A percentile compares a stretch with the other conserved stretches of the same genome.
phyloP scores from a whole-genome alignment of 2,329 filamentous ascomycete genomes.

The Teratosphaeria nubilosa region DNA sequence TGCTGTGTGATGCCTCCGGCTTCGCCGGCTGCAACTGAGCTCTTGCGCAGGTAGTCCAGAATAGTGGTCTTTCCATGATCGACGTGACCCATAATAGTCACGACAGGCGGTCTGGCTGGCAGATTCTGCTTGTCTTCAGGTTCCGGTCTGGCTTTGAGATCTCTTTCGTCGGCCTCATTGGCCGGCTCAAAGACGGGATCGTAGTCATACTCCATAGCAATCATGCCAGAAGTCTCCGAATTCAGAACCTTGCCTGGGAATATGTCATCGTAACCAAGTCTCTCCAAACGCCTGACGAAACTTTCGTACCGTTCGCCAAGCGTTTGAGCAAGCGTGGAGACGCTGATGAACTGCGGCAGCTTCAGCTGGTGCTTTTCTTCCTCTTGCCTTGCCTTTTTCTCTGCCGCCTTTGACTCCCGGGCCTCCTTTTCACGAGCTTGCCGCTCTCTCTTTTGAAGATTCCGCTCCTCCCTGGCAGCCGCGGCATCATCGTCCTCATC shows the following conservation, averaged over 20 bases:
- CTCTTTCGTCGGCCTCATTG: conserved; percentile 48
- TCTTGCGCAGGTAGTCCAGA: conserved; percentile 84
- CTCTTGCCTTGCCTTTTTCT: conserved; percentile 14
- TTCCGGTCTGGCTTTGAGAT: conserved; percentile 58
- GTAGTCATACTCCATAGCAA: conserved; percentile 87
- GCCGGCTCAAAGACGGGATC: conserved; percentile 56
- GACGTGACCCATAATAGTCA: conserved; percentile 99
- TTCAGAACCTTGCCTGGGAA: conserved; percentile 77
- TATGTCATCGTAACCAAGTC: conserved; percentile 83
- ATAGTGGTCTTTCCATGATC: conserved; percentile 98
- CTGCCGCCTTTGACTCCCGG: conserved; percentile 3
- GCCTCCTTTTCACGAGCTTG: conserved; percentile 8
- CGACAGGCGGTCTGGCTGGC: conserved; percentile 74
- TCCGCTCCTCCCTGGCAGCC: conserved; percentile 15
- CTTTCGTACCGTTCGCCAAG: conserved; percentile 59
- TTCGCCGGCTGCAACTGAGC: conserved; percentile 80
- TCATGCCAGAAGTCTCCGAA: conserved; percentile 77
- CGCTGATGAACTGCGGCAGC: conserved; percentile 83
- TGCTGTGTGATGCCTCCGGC: conserved; percentile 98
- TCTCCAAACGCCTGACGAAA: conserved; percentile 65
- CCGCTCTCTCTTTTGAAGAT: conserved; percentile 12
- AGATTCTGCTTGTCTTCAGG: conserved; percentile 42
- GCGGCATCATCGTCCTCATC: conserved; percentile 19
- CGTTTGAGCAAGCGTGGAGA: conserved; percentile 68
- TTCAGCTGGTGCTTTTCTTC: conserved; percentile 38